These are phyloP conservation scores for Canavalia gladiata DNA, from an alignment of 306 rosid species.

Conservation along the genomic window DNA sequence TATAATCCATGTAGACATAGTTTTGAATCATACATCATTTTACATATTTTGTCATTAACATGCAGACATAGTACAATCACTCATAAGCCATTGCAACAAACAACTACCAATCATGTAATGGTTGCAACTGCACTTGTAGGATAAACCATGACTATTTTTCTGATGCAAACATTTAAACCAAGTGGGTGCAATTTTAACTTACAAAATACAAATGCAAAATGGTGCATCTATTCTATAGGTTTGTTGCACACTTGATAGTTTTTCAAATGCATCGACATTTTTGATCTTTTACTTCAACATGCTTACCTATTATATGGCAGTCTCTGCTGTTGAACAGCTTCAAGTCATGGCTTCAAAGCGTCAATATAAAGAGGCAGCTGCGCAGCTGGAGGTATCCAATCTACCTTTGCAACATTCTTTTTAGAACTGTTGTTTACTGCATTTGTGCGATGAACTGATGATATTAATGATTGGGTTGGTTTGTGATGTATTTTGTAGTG, in stretches of 20 bases:
- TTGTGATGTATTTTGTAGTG: constrained; percentile 24
- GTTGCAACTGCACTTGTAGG: constrained; percentile 17
- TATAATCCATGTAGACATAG: background rate
- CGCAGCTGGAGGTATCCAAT: constrained; percentile 89
- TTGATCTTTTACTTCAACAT: constrained; percentile 40
- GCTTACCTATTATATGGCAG: constrained; percentile 65
- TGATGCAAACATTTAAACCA: constrained; percentile 36
- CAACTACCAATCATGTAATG: background rate
- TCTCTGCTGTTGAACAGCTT: constrained; percentile 99
- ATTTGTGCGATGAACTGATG: constrained; percentile 22
- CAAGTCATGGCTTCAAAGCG: constrained; percentile 99
- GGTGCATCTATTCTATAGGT: constrained; percentile 13
- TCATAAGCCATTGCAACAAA: background rate
- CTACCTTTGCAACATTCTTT: background rate
- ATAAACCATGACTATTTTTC: constrained; percentile 1
- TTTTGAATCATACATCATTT: background rate
- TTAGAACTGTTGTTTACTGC: constrained; percentile 34
- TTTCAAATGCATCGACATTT: constrained; percentile 17
- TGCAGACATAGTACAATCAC: background rate
- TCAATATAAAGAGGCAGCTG: constrained; percentile 95
- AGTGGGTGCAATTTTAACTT: constrained; percentile 19
- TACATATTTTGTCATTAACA: background rate
- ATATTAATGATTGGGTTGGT: constrained; percentile 32
- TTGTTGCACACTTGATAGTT: constrained; percentile 26
- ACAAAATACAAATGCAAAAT: constrained; percentile 30